A percentile compares a stretch with the other conserved stretches of the same genome.
Conservation (phyloP, 2,329 filamentous ascomycete genomes). For the Aspergillus persii region DNA sequence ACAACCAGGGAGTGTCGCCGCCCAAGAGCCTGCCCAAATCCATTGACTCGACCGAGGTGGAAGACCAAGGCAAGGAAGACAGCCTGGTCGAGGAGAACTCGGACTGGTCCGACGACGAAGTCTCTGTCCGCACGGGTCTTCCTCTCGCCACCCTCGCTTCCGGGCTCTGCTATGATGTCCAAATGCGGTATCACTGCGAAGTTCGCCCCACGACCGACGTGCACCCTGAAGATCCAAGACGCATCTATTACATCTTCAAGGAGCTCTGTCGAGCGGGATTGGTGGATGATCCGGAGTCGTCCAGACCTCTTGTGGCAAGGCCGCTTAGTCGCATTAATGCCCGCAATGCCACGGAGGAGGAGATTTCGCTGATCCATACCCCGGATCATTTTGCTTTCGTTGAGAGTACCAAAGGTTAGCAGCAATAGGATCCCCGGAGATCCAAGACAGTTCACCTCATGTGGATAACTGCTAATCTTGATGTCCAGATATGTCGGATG, state of each 20-base stretch:
- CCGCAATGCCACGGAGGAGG: slow-evolving; percentile 71
- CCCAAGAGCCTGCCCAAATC: slow-evolving; percentile 24
- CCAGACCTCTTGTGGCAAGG: slow-evolving; percentile 49
- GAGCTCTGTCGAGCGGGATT: slow-evolving; percentile 80
- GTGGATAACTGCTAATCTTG: slow-evolving; percentile 14
- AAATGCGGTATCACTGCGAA: slow-evolving; percentile 95
- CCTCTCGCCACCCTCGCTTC: slow-evolving; percentile 59
- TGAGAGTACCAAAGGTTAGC: slow-evolving; percentile 50
- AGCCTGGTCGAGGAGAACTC: slow-evolving; percentile 40
- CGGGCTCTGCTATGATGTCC: slow-evolving; percentile 83
- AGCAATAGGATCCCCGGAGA: neutral
- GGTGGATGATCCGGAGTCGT: slow-evolving; percentile 60
- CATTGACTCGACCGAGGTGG: slow-evolving; percentile 24
- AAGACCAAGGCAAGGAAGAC: slow-evolving; percentile 26
- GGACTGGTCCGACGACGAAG: slow-evolving; percentile 41
- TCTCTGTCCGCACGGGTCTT: slow-evolving; percentile 40
- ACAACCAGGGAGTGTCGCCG: slow-evolving; percentile 13
- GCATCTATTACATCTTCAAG: slow-evolving; percentile 90
- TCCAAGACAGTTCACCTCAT: neutral
- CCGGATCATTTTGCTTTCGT: slow-evolving; percentile 79
- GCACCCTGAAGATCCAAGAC: slow-evolving; percentile 89
- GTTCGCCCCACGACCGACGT: slow-evolving; percentile 67
- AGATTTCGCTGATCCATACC: slow-evolving; percentile 78
- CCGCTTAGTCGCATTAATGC: slow-evolving; percentile 69
- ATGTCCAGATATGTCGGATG: slow-evolving; percentile 47